Evolutionary conservation across 495 filamentous ascomycete genomes (phyloP), one percentile per base, ranked within the genome.

Genomic region (Pseudotulostoma volvatum): DNA sequence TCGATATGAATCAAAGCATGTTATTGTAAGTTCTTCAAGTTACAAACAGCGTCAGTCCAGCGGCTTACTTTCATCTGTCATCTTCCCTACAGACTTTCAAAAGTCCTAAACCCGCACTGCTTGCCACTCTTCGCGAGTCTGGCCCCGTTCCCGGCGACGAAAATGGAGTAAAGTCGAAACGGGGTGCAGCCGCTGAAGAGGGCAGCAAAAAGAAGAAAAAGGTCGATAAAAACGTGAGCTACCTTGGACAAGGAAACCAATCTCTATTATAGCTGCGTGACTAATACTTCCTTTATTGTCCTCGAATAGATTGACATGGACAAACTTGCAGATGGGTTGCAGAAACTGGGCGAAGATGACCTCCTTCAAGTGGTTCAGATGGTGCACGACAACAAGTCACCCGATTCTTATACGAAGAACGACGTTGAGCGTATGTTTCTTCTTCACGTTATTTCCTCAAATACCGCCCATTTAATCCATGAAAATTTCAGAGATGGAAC

Each of bases 301-400:
- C 11, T 28, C 20, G 23, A 18, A 17, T 40, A 61, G 57, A 68
- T 87, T 42, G 90, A 99, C 56, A 84, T 94, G 71, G 90, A 99
- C 63, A 94, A 93, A 64, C 73, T 99, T 47, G 90, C 92, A 9
- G 92, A 95, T n/a, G 81, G 74, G 7, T 65, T 93, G n/a, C 74
- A 82, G 49, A 79, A 77, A 60, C 68, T 93, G 20, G 66, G 66
- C 44, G 84, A 93, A 56, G 85, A 93, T 36, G 86, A 96, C 50
- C 72, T 99, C 4, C 68, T 99, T 30, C 79, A 85, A 41, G 84
- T 96, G 9, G 88, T 99, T 38, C 85, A 94, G 63, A 81, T 99
- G 78, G 83, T 99, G 35, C 90, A 96, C 51, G 92, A 99, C 54
- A 78, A 94, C 55, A 96, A 96, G 67, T 74, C 74, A 0, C 67